These are phyloP conservation scores for Cystofilobasidium ferigula DNA, from an alignment of 768 basidiomycete species.

Conservation along the genomic window DNA sequence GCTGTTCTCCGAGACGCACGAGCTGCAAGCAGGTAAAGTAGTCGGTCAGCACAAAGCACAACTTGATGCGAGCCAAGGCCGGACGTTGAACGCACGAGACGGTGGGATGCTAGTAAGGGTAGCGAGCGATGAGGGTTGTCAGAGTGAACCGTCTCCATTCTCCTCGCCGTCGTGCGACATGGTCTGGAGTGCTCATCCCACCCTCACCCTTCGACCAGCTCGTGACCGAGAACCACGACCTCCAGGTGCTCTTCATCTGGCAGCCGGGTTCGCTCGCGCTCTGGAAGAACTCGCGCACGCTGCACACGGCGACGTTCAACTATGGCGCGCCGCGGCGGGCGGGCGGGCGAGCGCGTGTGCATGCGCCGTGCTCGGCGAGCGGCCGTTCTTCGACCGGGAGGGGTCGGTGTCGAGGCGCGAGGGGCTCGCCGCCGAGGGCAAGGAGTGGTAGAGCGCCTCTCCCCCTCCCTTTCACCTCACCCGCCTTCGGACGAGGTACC, in stretches of 20 bases:
- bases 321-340: background rate
- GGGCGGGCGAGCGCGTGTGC: background rate
- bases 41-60: too few species aligned
- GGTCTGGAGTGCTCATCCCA: too few species aligned
- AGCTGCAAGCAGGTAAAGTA: too few species aligned
- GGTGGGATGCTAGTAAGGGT: conserved; percentile 39
- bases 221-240: background rate
- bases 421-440: background rate
- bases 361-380: background rate
- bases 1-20: conserved; percentile 36
- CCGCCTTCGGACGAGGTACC: too few species aligned
- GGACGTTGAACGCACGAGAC: too few species aligned
- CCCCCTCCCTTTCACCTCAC: too few species aligned
- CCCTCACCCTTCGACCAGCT: background rate
- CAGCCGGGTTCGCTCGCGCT: background rate
- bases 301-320: background rate
- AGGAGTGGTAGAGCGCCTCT: conserved; percentile 1
- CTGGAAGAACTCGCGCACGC: background rate
- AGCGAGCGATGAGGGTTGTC: too few species aligned
- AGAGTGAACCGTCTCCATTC: too few species aligned
- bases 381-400: background rate
- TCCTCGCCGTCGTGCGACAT: too few species aligned
- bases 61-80: too few species aligned
- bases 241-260: background rate
- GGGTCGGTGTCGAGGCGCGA: background rate